A percentile compares a stretch with the other conserved stretches of the same genome.
Evolutionary conservation across 345 rosid species (phyloP).

Genomic region (Syzygium grande): DNA sequence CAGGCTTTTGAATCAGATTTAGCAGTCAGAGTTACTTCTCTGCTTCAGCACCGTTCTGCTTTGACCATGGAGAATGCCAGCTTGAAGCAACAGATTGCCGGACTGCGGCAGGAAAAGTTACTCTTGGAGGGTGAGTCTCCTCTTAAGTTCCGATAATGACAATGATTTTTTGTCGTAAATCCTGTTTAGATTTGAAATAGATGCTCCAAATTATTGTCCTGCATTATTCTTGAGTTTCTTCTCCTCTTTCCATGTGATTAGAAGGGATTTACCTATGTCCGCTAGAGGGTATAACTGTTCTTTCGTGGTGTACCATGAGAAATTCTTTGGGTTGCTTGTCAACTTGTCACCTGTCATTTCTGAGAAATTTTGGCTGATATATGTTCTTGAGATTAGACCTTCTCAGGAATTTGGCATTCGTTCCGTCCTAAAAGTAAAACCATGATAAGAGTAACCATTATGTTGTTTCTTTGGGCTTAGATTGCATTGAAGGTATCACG

Average conservation of each 20-base stretch:
- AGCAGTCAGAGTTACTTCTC: constrained; percentile 40
- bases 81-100: constrained; percentile 49
- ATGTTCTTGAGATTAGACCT: background rate
- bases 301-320: background rate
- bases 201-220: background rate
- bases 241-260: background rate
- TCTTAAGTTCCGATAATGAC: background rate
- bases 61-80: constrained; percentile 54
- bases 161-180: background rate
- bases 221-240: background rate
- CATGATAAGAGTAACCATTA: background rate
- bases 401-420: background rate
- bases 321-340: background rate
- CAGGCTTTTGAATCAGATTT: constrained; percentile 59
- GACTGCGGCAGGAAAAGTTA: constrained; percentile 47
- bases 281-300: background rate
- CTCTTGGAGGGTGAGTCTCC: constrained; percentile 38
- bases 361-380: background rate
- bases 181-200: background rate
- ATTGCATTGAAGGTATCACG: background rate
- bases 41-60: constrained; percentile 51
- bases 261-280: background rate
- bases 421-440: background rate
- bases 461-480: background rate
- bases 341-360: background rate